A percentile compares a stretch with the other conserved stretches of the same genome.
Conservation (phyloP, 371 early-diverging fungal species). For the Capillidium heterosporum region DNA sequence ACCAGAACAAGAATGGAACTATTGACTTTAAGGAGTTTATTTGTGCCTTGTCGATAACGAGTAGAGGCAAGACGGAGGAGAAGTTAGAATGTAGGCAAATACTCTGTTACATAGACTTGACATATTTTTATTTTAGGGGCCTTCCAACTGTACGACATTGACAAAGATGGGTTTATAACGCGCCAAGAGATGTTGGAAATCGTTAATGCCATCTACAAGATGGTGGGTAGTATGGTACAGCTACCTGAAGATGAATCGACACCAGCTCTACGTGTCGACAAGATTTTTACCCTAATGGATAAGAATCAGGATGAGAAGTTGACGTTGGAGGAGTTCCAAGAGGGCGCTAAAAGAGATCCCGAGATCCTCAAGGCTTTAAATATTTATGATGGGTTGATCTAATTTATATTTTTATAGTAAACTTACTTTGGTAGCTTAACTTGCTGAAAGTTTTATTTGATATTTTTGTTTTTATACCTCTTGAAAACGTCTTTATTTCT, state of each 20-base stretch:
- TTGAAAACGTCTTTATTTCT: too few relatives aligned
- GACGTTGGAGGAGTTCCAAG: constrained; percentile 71
- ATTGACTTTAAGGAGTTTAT: constrained; percentile 91
- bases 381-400: constrained; percentile 72
- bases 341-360: constrained; percentile 76
- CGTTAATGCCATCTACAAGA: constrained; percentile 84
- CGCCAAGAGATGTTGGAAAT: constrained; percentile 76
- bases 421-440: too few relatives aligned
- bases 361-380: constrained; percentile 74
- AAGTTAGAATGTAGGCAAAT: constrained; percentile 52
- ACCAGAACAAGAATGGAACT: constrained; percentile 64
- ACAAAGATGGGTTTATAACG: constrained; percentile 76
- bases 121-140: constrained; percentile 15
- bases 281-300: constrained; percentile 85
- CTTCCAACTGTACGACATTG: constrained; percentile 76
- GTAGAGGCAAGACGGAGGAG: constrained; percentile 72
- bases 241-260: constrained; percentile 82
- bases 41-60: constrained; percentile 66
- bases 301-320: constrained; percentile 60
- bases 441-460: too few relatives aligned
- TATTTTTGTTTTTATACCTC: too few relatives aligned
- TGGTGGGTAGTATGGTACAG: constrained; percentile 84
- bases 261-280: constrained; percentile 78
- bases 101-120: not conserved
- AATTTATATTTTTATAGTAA: constrained; percentile 6